Conservation (phyloP, 441 rosid species). For the Gossypium schwendimanii region DNA sequence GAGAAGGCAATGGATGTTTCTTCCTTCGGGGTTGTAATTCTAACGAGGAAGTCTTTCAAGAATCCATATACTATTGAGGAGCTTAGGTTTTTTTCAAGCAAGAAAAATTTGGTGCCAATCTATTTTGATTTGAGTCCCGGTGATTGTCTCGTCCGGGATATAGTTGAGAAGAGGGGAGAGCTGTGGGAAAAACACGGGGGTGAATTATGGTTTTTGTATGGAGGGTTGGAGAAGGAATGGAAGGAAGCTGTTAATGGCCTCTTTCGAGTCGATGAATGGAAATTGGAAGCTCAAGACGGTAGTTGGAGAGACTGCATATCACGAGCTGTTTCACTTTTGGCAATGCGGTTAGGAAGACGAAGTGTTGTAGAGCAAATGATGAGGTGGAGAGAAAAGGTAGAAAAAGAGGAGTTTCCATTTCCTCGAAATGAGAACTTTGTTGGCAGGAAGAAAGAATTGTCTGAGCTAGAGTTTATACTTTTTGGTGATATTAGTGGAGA, state of each 20-base stretch:
- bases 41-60: slow-evolving; percentile 75
- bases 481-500: slow-evolving; percentile 80
- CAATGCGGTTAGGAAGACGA: slow-evolving; percentile 77
- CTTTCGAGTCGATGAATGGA: slow-evolving; percentile 75
- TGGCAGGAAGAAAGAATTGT: slow-evolving; percentile 84
- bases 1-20: slow-evolving; percentile 86
- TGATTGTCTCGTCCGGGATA: slow-evolving; percentile 89
- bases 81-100: slow-evolving; percentile 60
- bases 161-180: slow-evolving; percentile 88
- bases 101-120: slow-evolving; percentile 80
- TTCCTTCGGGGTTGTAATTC: slow-evolving; percentile 68
- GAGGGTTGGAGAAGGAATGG: slow-evolving; percentile 92
- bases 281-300: slow-evolving; percentile 82
- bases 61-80: slow-evolving; percentile 84
- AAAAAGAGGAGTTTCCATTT: slow-evolving; percentile 82
- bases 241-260: slow-evolving; percentile 73
- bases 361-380: slow-evolving; percentile 74
- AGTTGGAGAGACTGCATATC: slow-evolving; percentile 89
- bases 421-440: slow-evolving; percentile 72
- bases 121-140: slow-evolving; percentile 71
- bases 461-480: slow-evolving; percentile 81
- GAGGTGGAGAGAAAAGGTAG: slow-evolving; percentile 78
- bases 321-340: slow-evolving; percentile 62
- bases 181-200: slow-evolving; percentile 95
- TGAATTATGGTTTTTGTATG: slow-evolving; percentile 70